Evolutionary conservation across 208 protist species (phyloP).

Genomic region (Naegleria gruberi): DNA sequence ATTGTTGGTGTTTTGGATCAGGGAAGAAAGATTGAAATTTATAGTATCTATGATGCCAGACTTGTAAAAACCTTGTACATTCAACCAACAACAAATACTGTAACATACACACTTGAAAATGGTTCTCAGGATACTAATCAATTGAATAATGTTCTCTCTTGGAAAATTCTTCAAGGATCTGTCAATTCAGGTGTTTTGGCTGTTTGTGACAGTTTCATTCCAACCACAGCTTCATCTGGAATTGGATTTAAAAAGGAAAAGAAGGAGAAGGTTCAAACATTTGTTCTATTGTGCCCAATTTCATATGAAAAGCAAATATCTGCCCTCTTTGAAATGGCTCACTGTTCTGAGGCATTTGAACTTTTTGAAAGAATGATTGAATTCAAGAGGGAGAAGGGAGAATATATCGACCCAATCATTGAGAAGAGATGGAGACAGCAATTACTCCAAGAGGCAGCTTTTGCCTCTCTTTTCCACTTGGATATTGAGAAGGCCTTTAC

Average conservation of each 20-base stretch:
- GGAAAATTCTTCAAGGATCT: background rate
- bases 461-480: background rate
- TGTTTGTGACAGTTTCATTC: background rate
- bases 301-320: background rate
- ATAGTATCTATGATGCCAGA: background rate
- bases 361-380: background rate
- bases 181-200: background rate
- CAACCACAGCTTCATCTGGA: background rate
- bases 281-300: background rate
- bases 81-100: background rate
- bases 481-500: background rate
- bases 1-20: background rate
- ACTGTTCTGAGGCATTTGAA: background rate
- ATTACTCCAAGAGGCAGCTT: background rate
- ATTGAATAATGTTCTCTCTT: background rate
- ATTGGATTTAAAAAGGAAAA: background rate
- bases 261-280: background rate
- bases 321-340: background rate
- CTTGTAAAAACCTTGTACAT: background rate
- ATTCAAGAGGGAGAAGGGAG: background rate
- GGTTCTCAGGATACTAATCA: background rate
- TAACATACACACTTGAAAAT: background rate
- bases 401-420: background rate
- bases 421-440: background rate
- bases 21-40: background rate